Base-by-base conservation (phyloP, 2,329 filamentous ascomycete species). In the Coleophoma crateriformis region DNA sequence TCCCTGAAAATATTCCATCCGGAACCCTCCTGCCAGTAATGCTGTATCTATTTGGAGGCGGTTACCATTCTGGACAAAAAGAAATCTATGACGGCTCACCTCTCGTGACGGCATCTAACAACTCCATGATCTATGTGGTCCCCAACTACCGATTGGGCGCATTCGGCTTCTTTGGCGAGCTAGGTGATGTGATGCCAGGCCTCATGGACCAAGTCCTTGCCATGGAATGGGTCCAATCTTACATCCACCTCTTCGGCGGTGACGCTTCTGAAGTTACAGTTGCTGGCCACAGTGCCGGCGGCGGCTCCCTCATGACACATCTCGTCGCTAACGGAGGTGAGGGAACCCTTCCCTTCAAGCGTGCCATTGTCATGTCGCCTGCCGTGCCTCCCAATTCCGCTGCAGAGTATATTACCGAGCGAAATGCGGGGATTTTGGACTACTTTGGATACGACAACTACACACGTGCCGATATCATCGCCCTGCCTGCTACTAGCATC, bases 191-290 rank as follows among this genome's bases (percentile, higher is more conserved):
- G 8, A 41, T 17, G n/a, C 39, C 17, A 0, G 39, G 39, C 2
- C 15, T 41, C 7, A 41, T 41, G 14, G 17, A 41, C 22, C 17
- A 41, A 17, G 39, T 41, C 2, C n/a, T 77, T 22, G 75, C 75
- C 33, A 63, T 82, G 10, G 66, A 79, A 54, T 82, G 78, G 78
- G 70, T 80, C 5, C 68, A 75, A 45, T 58, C 71, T 44, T 64
- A 77, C 51, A 77, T 79, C 45, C 65, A 72, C 54, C 60, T 70
- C n/a, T 81, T 80, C 53, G 76, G 77, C 5, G 77, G 77, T n/a
- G 70, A 79, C 58, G 62, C 67, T 0, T 59, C 65, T 2, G 64
- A 67, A 12, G 68, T 78, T 42, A 77, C 74, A 1, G 64, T 76
- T 14, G 66, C 74, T 35, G 74, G 73, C 10, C 60, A 73, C 49